These are phyloP conservation scores for Cubamyces lactineus DNA, from an alignment of 768 basidiomycete genomes.

Conservation along the genomic window DNA sequence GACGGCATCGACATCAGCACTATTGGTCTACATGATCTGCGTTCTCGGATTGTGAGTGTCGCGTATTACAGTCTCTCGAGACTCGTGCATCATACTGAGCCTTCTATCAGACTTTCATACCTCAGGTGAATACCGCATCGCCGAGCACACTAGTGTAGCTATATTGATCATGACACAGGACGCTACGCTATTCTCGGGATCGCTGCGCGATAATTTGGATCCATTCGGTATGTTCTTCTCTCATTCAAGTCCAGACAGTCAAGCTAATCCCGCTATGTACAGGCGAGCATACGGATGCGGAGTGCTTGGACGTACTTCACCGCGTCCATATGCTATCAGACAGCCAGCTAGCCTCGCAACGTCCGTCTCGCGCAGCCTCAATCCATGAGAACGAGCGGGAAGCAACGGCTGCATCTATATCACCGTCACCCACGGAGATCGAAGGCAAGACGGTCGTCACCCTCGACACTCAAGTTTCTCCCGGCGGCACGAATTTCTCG, in stretches of 20 bases:
- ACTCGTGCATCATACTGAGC: not conserved
- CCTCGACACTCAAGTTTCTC: conserved; percentile 78
- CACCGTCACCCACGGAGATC: conserved; percentile 48
- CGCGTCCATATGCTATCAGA: conserved; percentile 78
- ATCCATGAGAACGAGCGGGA: conserved; percentile 45
- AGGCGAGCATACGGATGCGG: conserved; percentile 79
- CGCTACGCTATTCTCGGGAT: conserved; percentile 80
- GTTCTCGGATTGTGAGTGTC: conserved; percentile 66
- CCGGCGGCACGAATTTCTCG: conserved; percentile 90
- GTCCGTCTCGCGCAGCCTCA: conserved; percentile 53
- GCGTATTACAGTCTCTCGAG: not conserved
- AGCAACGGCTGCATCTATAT: conserved; percentile 36
- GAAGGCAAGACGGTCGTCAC: conserved; percentile 61
- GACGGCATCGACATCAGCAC: conserved; percentile 88
- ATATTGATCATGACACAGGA: conserved; percentile 40
- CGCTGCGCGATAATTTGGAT: conserved; percentile 74
- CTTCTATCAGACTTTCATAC: conserved; percentile 68
- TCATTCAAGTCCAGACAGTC: too few relatives aligned
- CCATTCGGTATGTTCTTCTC: conserved; percentile 55
- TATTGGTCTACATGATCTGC: conserved; percentile 85
- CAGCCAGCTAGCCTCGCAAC: conserved; percentile 50
- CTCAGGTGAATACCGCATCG: conserved; percentile 42
- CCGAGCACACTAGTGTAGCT: not conserved
- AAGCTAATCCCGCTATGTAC: not conserved
- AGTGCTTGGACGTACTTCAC: conserved; percentile 78